Conservation (phyloP, 768 basidiomycete genomes). For the Pisolithus sp. region DNA sequence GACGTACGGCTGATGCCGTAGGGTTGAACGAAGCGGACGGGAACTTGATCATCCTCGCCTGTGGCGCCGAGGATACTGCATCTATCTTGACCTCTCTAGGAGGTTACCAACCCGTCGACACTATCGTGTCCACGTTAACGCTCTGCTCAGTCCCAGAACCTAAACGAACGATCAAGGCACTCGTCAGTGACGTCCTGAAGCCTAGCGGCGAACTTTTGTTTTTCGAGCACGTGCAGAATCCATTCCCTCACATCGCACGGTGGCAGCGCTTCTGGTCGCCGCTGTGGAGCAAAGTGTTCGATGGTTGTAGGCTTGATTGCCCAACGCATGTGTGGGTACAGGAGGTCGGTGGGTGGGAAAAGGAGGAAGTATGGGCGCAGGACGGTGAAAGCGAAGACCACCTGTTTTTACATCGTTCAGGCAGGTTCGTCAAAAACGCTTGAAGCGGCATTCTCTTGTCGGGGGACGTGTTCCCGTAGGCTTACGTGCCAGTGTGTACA, state of each 20-base stretch:
- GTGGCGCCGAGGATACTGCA: constrained; percentile 54
- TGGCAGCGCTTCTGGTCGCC: constrained; percentile 76
- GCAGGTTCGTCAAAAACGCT: constrained; percentile 45
- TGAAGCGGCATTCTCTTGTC: not conserved
- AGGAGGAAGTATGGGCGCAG: constrained; percentile 40
- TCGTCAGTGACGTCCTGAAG: constrained; percentile 49
- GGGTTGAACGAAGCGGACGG: constrained; percentile 51
- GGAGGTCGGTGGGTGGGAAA: constrained; percentile 43
- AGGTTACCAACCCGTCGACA: constrained; percentile 41
- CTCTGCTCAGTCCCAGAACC: constrained; percentile 62
- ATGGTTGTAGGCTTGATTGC: constrained; percentile 60
- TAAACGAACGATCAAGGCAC: constrained; percentile 36
- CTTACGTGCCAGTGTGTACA: too few relatives aligned
- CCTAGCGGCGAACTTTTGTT: constrained; percentile 61
- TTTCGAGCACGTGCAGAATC: constrained; percentile 65
- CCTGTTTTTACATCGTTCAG: constrained; percentile 55
- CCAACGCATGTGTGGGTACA: constrained; percentile 45
- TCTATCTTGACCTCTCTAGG: constrained; percentile 40
- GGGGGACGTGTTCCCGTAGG: too few relatives aligned
- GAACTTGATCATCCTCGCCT: constrained; percentile 51
- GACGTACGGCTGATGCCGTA: constrained; percentile 38
- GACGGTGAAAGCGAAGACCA: constrained; percentile 49
- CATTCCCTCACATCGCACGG: constrained; percentile 47
- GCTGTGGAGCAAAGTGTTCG: constrained; percentile 52
- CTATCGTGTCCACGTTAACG: constrained; percentile 58